Evolutionary conservation across 768 basidiomycete genomes (phyloP), one percentile per base, ranked within the genome.

Genomic region (Tylopilus sp.): DNA sequence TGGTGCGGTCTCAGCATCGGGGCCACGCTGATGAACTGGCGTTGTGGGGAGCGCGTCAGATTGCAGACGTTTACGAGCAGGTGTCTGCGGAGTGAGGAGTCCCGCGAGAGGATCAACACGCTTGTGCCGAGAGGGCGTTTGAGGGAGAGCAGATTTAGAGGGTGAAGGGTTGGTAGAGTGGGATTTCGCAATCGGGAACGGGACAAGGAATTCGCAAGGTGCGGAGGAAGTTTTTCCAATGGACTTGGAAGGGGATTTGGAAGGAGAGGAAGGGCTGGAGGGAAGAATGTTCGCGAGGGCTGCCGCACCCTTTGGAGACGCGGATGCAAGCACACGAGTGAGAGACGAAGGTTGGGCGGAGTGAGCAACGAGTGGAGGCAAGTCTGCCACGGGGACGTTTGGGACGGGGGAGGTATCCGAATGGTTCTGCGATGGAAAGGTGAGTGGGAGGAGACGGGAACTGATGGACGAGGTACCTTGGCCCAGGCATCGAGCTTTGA

Each of bases 301-400:
- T 57, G 71, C 31, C 56, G 69, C 56, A 33, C 69, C 78, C 61
- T 87, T 89, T 30, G 89, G 89, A 44, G 89, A 90, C 14, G 82
- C 78, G 33, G 89, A 87, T 21, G 86, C 85, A 47, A 91, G 76
- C 17, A 79, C 78, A 21, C 83, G 82, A 7, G 87, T 90, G 28
- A 91, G 74, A 40, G 82, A 78, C 26, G 89, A 87, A 9, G 83
- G 74, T 64, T 87, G 87, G 14, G 72, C 63, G 4, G 74, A 61
- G 14, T 48, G 56, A 33, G 70, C 61, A n/a, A 73, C 67, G 25
- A 92, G 76, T 50, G 75, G 71, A 48, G 90, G 88, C 7, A 92
- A 70, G 62, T 83, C 77, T 36, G 87, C 85, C 51, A 80, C 62
- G 33, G 89, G 90, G 26, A 90, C 69, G 11, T 72, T 68, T 29